Evolutionary conservation across 2,329 filamentous ascomycete genomes (phyloP), one percentile per base, ranked within the genome.

Genomic region (Fusarium avenaceum): DNA sequence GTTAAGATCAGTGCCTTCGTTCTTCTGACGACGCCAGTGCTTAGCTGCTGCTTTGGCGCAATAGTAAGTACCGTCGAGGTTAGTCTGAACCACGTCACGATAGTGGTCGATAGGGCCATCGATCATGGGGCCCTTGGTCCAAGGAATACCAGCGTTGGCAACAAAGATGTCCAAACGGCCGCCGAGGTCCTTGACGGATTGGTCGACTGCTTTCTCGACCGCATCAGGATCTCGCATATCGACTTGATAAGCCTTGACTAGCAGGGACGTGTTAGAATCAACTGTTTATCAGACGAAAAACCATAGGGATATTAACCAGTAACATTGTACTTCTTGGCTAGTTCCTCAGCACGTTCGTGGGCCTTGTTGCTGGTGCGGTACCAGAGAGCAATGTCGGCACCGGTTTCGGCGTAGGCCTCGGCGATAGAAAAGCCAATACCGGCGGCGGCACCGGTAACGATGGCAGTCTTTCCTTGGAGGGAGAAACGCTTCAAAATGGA

Each of bases 11-110:
- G 87, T 89, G 11, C 88, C 86, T 73, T 92, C 87, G 64, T 84
- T 79, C 80, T 89, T 89, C 76, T 93, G 90, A 24, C 88, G 82
- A 42, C 88, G 81, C 84, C 89, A 94, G 77, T 92, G 87, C 60
- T 84, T 80, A 7, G 87, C 90, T 0, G 90, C 91, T 0, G 87
- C 88, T 68, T 86, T 85, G 38, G 90, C 91, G 74, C 87, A 90
- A 83, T 92, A 94, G 78, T 90, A 93, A 26, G 89, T 90, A 44
- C 90, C 89, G 76, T 92, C 90, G 15, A 94, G 78, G 76, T 94
- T 90, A 24, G 89, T 90, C 51, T 83, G 80, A 56, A 93, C 82
- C 19, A 94, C 89, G 53, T 87, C 85, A 45, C 84, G 84, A 81
- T 92, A 92, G 74, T 89, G 86, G 14, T 87, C 84, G n/a, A 91